Evolutionary conservation across 2,329 filamentous ascomycete genomes (phyloP).

Genomic region (Penicillium olsonii): DNA sequence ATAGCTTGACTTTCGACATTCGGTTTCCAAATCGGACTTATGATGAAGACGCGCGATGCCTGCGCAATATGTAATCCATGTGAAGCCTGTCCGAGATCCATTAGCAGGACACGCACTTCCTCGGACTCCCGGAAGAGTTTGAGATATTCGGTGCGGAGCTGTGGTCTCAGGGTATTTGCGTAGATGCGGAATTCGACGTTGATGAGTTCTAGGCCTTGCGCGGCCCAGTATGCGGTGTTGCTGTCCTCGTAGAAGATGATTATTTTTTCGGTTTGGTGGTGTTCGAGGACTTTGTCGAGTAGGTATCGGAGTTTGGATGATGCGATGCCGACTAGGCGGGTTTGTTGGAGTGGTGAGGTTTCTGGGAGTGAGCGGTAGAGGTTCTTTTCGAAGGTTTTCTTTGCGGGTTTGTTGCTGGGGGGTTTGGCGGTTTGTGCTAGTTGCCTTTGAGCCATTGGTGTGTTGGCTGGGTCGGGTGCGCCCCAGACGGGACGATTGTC

Average conservation of each 20-base stretch:
- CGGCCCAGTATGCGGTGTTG: slow-evolving; percentile 82
- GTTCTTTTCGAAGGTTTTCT: slow-evolving; percentile 34
- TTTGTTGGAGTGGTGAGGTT: slow-evolving; percentile 58
- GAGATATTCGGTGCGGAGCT: slow-evolving; percentile 72
- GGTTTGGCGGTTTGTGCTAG: slow-evolving; percentile 28
- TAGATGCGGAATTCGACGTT: slow-evolving; percentile 63
- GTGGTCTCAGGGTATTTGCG: slow-evolving; percentile 56
- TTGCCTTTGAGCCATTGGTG: slow-evolving; percentile 16
- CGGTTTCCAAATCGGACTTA: slow-evolving; percentile 83
- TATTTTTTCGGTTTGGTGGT: slow-evolving; percentile 77
- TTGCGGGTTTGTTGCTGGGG: slow-evolving; percentile 26
- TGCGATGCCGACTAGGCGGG: slow-evolving; percentile 72
- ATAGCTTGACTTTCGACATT: slow-evolving; percentile 86
- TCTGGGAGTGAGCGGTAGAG: slow-evolving; percentile 29
- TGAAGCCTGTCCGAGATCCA: slow-evolving; percentile 88
- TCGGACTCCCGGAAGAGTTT: slow-evolving; percentile 72
- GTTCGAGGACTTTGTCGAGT: slow-evolving; percentile 67
- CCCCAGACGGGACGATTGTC: slow-evolving; percentile 11
- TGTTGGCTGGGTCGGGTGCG: slow-evolving; percentile 18
- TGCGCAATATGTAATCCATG: slow-evolving; percentile 83
- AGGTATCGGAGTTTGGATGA: slow-evolving; percentile 89
- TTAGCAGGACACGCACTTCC: slow-evolving; percentile 75
- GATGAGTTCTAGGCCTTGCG: slow-evolving; percentile 75
- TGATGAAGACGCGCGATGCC: slow-evolving; percentile 84
- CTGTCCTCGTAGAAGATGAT: slow-evolving; percentile 91